Evolutionary conservation across 2,329 filamentous ascomycete species (phyloP), one percentile per base, ranked within the genome.

Genomic region (Lecanoromycetidae sp.): DNA sequence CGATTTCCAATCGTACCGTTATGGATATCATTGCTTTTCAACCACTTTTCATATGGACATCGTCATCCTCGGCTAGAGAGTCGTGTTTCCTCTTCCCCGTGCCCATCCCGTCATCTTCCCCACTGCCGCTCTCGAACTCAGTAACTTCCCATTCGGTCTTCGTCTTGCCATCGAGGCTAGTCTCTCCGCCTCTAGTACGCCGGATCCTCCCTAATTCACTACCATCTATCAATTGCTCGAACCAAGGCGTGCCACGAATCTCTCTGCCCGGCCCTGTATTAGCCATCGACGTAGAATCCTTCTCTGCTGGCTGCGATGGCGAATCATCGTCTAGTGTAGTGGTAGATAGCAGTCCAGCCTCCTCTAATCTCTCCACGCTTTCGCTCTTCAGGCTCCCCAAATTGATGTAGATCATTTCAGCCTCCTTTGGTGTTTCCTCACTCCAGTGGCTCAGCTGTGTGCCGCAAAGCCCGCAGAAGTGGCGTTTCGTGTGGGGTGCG

Each of bases 401-500:
- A 0, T 87, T 84, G 48, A 94, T 69, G 50, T 79, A 80, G 66
- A 95, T 87, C 60, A 76, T 90, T 6, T 87, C 79, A 10, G 82
- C 81, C 60, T 91, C 84, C 43, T 71, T 71, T 1, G 64, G 67
- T 0, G 84, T 82, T 20, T 76, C 65, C 62, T 94, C 87, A 38
- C 79, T 82, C 87, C 87, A 94, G 57, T 82, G 86, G 0, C 82
- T 82, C 45, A 95, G 69, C 10, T 84, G 83, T 0, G 87, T 94
- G 44, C 88, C 88, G 62, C 88, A 94, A 67, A 84, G 93, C 20
- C 88, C 88, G 65, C 88, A 95, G 64, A 95, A 95, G 55, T 87
- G 77, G 41, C 85, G 79, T 60, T 82, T 79, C 1, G 76, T 71
- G 56, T 75, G 66, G 43, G 72, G 71, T 44, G 75, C 74, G 55